Evolutionary conservation across 2,329 filamentous ascomycete genomes (phyloP).

Genomic region (Colletotrichum cuscutae): DNA sequence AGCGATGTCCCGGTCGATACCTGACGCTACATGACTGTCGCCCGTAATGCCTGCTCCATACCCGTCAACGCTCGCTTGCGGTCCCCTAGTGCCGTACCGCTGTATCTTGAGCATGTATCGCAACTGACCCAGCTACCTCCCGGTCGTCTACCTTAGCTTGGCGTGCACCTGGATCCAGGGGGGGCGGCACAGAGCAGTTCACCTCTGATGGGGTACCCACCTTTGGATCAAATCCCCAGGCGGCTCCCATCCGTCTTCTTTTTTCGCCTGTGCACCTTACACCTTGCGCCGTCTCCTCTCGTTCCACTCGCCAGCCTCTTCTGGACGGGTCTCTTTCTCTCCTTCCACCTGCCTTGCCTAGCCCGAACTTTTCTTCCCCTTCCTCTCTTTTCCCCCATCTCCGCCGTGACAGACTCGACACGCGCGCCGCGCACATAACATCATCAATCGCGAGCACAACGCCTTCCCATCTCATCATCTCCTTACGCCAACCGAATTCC

Average conservation of each 20-base stretch:
- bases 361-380: slow-evolving; percentile 25
- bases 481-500: not conserved
- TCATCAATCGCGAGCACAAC: slow-evolving; percentile 16
- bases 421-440: slow-evolving; percentile 26
- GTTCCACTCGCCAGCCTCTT: slow-evolving; percentile 34
- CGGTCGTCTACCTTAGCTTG: slow-evolving; percentile 12
- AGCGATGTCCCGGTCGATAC: slow-evolving; percentile 11
- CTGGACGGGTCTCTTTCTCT: slow-evolving; percentile 23
- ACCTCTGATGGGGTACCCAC: slow-evolving; percentile 8
- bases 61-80: not conserved
- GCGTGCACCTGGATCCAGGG: slow-evolving; percentile 20
- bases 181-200: slow-evolving; percentile 27
- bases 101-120: slow-evolving; percentile 6
- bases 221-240: slow-evolving; percentile 21
- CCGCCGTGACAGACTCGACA: slow-evolving; percentile 33
- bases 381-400: slow-evolving; percentile 19
- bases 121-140: slow-evolving; percentile 15
- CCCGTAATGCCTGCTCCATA: not conserved
- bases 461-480: slow-evolving; percentile 5
- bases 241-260: slow-evolving; percentile 31
- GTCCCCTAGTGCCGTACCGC: not conserved
- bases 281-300: slow-evolving; percentile 28
- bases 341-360: slow-evolving; percentile 26
- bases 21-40: slow-evolving; percentile 3
- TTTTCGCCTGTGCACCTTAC: slow-evolving; percentile 17